Percentiles rank a stretch among this genome's conserved stretches.
These are phyloP conservation scores for Schizophyllum commune DNA, from an alignment of 1,284 basidiomycete species.

Conservation along the genomic window DNA sequence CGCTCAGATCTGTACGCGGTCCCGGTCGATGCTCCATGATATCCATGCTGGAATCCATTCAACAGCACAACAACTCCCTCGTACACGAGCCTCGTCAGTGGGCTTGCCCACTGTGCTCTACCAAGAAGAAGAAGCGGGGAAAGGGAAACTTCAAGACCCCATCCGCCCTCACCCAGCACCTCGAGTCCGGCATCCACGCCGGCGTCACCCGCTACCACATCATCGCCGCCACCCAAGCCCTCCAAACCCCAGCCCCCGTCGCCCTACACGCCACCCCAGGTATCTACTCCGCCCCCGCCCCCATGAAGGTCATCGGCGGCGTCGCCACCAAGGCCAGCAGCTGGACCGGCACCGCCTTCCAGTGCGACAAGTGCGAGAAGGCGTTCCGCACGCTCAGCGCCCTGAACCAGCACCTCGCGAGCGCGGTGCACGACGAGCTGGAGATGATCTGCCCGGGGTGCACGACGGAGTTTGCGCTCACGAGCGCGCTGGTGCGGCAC, in stretches of 20 bases:
- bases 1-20: too few relatives aligned
- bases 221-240: slow-evolving; percentile 22
- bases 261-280: not conserved
- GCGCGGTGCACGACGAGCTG: slow-evolving; percentile 31
- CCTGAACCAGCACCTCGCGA: slow-evolving; percentile 34
- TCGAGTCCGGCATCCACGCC: slow-evolving; percentile 35
- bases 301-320: slow-evolving; percentile 27
- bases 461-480: slow-evolving; percentile 22
- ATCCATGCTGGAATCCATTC: too few relatives aligned
- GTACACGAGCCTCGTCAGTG: not conserved
- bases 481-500: slow-evolving; percentile 33
- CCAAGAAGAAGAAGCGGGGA: too few relatives aligned
- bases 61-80: not conserved
- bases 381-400: slow-evolving; percentile 21
- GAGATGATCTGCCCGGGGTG: slow-evolving; percentile 38
- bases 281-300: not conserved
- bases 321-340: slow-evolving; percentile 1
- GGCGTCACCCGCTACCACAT: slow-evolving; percentile 27
- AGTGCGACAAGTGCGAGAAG: slow-evolving; percentile 31
- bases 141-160: not conserved
- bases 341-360: slow-evolving; percentile 28
- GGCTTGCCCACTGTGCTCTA: not conserved
- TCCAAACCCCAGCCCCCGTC: not conserved
- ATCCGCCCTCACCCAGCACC: slow-evolving; percentile 38
- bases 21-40: too few relatives aligned